A percentile compares a stretch with the other conserved stretches of the same genome.
Evolutionary conservation across 2,329 filamentous ascomycete species (phyloP).

Genomic region (Pseudohalonectria lignicola): DNA sequence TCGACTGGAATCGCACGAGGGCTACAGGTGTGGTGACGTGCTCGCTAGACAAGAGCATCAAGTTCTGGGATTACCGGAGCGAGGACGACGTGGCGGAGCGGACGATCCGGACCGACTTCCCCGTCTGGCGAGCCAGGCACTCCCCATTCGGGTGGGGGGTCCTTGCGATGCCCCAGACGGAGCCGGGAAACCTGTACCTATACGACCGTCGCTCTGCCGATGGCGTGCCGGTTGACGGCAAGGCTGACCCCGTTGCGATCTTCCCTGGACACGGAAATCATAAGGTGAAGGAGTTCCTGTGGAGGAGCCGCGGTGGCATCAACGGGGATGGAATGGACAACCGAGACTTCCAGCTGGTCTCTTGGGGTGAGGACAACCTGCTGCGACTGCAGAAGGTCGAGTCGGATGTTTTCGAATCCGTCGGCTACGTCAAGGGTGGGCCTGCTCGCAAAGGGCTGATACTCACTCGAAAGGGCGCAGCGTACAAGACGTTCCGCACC

Average conservation of each 20-base stretch:
- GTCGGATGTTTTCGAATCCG: constrained; percentile 48
- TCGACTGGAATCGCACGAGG: constrained; percentile 83
- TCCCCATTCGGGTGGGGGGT: constrained; percentile 82
- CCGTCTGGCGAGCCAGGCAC: constrained; percentile 83
- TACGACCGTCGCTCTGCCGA: constrained; percentile 55
- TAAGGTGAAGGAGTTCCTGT: constrained; percentile 84
- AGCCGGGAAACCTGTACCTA: constrained; percentile 73
- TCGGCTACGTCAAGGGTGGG: constrained; percentile 64
- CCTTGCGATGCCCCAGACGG: constrained; percentile 84
- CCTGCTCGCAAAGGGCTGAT: constrained; percentile 53
- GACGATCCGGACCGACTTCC: constrained; percentile 72
- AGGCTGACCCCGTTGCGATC: constrained; percentile 38
- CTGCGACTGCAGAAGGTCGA: constrained; percentile 69
- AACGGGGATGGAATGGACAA: constrained; percentile 62
- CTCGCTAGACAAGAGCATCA: constrained; percentile 84
- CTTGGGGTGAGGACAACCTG: constrained; percentile 82
- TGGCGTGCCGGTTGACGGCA: constrained; percentile 30
- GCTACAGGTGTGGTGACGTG: constrained; percentile 70
- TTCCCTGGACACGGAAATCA: constrained; percentile 52
- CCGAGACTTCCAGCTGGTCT: constrained; percentile 84
- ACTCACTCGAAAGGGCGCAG: constrained; percentile 71
- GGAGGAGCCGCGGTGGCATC: constrained; percentile 64
- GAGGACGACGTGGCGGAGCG: constrained; percentile 52
- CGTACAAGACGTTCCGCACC: constrained; percentile 76
- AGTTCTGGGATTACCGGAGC: constrained; percentile 70